These are phyloP conservation scores for Penium margaritaceum DNA, from an alignment of 139 green algal genomes.

Conservation along the genomic window DNA sequence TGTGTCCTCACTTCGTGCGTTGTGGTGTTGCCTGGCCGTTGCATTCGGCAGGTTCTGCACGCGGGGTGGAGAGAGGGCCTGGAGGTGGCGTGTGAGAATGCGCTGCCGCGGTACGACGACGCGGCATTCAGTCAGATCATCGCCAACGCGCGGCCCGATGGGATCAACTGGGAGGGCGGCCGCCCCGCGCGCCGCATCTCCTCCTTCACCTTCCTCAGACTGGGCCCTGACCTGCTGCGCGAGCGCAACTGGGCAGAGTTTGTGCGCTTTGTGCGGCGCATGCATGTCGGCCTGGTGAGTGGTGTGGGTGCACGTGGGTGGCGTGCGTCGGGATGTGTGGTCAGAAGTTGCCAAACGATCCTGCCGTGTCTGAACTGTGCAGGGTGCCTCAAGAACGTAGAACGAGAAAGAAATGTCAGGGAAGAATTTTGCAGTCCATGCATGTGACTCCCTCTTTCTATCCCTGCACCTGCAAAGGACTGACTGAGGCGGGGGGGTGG, in stretches of 20 bases:
- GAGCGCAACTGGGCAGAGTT: constrained; percentile 45
- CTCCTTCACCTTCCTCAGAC: constrained; percentile 46
- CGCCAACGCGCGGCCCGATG: constrained; percentile 78
- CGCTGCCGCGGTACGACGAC: constrained; percentile 80
- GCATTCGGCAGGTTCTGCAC: constrained; percentile 66
- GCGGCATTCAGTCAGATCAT: constrained; percentile 54
- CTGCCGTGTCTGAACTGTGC: too few relatives aligned
- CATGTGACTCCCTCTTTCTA: background rate
- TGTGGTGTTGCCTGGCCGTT: too few relatives aligned
- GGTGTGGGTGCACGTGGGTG: background rate
- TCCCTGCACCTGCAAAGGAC: background rate
- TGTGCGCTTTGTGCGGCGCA: constrained; percentile 43
- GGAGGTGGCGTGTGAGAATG: constrained; percentile 85
- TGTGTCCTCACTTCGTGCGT: too few relatives aligned
- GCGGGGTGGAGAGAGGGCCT: constrained; percentile 62
- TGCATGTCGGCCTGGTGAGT: constrained; percentile 23
- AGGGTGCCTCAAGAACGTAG: too few relatives aligned
- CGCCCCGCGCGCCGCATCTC: constrained; percentile 14
- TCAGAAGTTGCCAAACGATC: too few relatives aligned
- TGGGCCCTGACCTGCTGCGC: constrained; percentile 32
- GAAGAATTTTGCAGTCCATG: background rate
- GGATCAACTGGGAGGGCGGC: constrained; percentile 73
- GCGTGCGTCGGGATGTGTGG: background rate
- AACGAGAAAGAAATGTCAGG: background rate
- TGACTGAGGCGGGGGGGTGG: too few relatives aligned